Evolutionary conservation across 129 eudicot species (phyloP), one percentile per base, ranked within the genome.

Genomic region (Solidago caesia): DNA sequence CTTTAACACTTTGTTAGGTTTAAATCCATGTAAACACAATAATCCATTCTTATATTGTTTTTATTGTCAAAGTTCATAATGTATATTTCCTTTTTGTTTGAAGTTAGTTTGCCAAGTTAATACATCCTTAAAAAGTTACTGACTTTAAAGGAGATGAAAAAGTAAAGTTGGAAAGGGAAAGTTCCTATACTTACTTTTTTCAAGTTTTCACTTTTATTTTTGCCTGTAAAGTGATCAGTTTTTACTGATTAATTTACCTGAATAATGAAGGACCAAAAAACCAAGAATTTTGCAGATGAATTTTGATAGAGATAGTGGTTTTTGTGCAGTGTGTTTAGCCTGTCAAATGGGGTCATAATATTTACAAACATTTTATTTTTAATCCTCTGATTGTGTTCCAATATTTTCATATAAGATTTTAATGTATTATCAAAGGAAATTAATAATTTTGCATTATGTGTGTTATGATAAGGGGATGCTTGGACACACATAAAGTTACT

Each of bases 291-390:
- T 9, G 21, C 63, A 45, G 70, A 67, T 64, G 70, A 47, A 63
- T 81, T 42, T 76, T 71, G 77, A 67, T 70, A 70, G 84, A 63
- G 81, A 75, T 64, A 64, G 72, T 76, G 78, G 77, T 70, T 69
- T 67, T 70, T 75, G 74, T 81, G 81, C 81, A 71, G 85, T 70
- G 85, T 76, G 75, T 49, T 67, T 79, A 64, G 46, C 45, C 78
- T 79, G 78, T 67, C 78, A 79, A 71, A 79, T 72, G 73, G 76
- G 82, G 78, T 44, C 55, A 44, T 52, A 14, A 44, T 14, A 71
- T 64, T 71, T 65, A 44, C 39, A 53, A 64, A 64, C 55, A 64
- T 73, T 72, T 29, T 45, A 13, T 14, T 44, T 52, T 63, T 42
- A 71, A 8, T 56, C 45, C 58, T 71, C 3, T n/a, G 14, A 52